These are phyloP conservation scores for Mycena vulgaris DNA, from an alignment of 768 basidiomycete species.

Conservation along the genomic window DNA sequence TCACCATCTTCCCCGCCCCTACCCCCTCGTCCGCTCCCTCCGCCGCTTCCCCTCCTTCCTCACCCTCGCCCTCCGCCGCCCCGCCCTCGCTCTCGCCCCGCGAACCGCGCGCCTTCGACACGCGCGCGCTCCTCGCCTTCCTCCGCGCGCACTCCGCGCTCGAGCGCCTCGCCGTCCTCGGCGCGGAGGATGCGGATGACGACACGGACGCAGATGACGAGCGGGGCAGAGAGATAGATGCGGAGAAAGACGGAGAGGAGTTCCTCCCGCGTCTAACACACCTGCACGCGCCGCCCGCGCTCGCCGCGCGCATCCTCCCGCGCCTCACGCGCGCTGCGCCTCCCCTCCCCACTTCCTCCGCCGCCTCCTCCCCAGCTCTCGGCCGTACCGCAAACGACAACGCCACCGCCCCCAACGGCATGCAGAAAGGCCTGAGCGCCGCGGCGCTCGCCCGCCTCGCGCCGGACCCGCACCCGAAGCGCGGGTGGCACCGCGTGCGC, in stretches of 20 bases:
- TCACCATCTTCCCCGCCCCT: conserved; percentile 28
- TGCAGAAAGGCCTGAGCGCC: conserved; percentile 18
- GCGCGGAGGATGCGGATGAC: conserved; percentile 7
- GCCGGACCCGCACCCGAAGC: conserved; percentile 18
- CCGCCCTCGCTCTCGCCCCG: no score
- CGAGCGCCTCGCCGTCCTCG: conserved; percentile 35
- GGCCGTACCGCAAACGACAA: background rate
- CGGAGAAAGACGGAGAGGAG: background rate
- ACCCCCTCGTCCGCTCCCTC: background rate
- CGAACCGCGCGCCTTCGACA: no score
- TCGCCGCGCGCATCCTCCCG: conserved; percentile 23
- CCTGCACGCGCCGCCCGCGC: conserved; percentile 36
- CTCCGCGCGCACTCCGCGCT: conserved; percentile 34
- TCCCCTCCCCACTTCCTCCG: background rate
- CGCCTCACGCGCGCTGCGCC: conserved; percentile 18
- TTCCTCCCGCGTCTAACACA: conserved; percentile 38
- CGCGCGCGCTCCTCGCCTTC: conserved; percentile 27
- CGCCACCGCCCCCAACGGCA: background rate
- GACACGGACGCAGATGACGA: background rate
- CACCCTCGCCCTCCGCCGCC: background rate
- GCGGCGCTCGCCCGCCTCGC: conserved; percentile 33
- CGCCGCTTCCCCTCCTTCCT: background rate
- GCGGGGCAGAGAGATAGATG: background rate
- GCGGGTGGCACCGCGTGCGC: conserved; percentile 14
- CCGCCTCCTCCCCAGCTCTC: no score